phyloP scores from a whole-genome alignment of 148 eudicot genomes.

The Oxyria digyna region DNA sequence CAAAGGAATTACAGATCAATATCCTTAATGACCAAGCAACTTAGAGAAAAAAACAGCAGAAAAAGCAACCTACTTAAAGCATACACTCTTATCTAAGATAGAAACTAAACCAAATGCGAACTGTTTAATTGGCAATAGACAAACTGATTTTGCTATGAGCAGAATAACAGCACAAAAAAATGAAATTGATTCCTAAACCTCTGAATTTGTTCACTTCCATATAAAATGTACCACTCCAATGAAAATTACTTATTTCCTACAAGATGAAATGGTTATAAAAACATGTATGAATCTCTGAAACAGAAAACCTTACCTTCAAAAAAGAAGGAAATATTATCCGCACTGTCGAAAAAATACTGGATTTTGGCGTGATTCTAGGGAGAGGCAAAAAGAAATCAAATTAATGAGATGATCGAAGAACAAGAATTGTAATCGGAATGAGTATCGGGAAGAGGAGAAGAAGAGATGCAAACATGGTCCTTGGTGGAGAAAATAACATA shows the following conservation, averaged over 20 bases:
- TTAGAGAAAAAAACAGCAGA: not conserved
- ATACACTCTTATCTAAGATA: not conserved
- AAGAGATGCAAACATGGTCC: constrained; percentile 39
- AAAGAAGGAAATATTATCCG: constrained; percentile 85
- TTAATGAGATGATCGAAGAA: not conserved
- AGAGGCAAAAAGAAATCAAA: not conserved
- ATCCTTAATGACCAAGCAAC: not conserved
- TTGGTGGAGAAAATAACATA: constrained; percentile 72
- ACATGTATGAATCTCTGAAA: not conserved
- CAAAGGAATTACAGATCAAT: not conserved
- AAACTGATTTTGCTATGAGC: not conserved
- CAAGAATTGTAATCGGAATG: not conserved
- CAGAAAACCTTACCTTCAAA: constrained; percentile 63
- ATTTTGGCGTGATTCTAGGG: constrained; percentile 52
- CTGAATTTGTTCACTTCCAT: not conserved
- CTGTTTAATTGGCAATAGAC: not conserved
- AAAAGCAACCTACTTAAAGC: not conserved
- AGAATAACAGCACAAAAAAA: not conserved
- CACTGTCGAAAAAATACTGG: constrained; percentile 83
- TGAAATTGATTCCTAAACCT: not conserved
- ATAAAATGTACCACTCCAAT: not conserved
- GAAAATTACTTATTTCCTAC: not conserved
- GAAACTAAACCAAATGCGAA: not conserved
- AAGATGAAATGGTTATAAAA: not conserved
- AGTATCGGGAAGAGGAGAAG: not conserved